Conservation (phyloP, 805 yeast species). For the Candida wancherniae region DNA sequence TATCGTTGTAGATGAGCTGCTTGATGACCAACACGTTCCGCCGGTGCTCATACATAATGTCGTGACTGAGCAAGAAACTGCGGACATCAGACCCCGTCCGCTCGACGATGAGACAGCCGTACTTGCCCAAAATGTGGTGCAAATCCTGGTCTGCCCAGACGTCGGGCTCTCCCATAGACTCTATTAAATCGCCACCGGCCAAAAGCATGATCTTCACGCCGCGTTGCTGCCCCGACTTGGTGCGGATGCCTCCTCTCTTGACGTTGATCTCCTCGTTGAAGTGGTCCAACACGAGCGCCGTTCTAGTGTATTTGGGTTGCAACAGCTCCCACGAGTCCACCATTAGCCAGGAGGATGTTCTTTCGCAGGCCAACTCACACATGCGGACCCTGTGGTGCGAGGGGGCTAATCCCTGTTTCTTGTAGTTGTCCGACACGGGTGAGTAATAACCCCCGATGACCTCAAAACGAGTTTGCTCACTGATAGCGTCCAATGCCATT, state of each 20-base stretch:
- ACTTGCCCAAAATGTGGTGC: conserved; percentile 90
- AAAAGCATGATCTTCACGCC: conserved; percentile 93
- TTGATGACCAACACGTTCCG: conserved; percentile 90
- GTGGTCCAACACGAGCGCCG: conserved; percentile 93
- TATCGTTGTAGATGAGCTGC: conserved; percentile 94
- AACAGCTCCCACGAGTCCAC: conserved; percentile 99
- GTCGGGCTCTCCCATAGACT: conserved; percentile 99
- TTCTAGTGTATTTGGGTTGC: conserved; percentile 85
- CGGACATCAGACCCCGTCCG: conserved; percentile 96
- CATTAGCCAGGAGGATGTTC: conserved; percentile 97
- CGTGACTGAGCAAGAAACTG: conserved; percentile 85
- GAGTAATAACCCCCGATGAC: conserved; percentile 95
- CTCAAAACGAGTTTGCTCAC: conserved; percentile 90
- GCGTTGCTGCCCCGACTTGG: conserved; percentile 53
- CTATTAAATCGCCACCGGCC: conserved; percentile 97
- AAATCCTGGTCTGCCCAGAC: conserved; percentile 97
- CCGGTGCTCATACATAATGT: conserved; percentile 95
- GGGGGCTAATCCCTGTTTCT: conserved; percentile 88
- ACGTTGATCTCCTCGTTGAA: conserved; percentile 93
- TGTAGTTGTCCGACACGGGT: conserved; percentile 90
- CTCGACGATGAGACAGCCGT: conserved; percentile 95
- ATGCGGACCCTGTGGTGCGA: conserved; percentile 88
- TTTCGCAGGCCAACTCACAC: conserved; percentile 97
- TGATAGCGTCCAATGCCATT: conserved; percentile 92
- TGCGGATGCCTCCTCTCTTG: conserved; percentile 76